Evolutionary conservation across 495 filamentous ascomycete species (phyloP).

Genomic region (Podospora pseudopauciseta): DNA sequence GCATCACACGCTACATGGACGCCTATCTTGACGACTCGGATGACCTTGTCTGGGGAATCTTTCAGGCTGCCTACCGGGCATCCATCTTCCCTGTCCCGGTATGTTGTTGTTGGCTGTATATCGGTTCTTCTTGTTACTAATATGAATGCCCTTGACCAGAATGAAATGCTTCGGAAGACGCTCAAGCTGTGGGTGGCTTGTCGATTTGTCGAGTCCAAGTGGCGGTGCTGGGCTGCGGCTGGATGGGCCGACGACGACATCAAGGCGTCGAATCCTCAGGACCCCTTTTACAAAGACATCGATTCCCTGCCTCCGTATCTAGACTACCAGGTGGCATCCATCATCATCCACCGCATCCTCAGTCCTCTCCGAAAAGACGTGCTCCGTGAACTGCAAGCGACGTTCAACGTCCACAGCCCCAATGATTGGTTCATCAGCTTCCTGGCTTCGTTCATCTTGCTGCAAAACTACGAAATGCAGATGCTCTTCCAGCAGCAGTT

Average conservation of each 20-base stretch:
- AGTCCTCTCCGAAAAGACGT: conserved; percentile 31
- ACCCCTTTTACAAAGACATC: conserved; percentile 32
- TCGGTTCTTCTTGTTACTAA: background rate
- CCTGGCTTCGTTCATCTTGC: conserved; percentile 35
- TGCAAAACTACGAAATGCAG: conserved; percentile 43
- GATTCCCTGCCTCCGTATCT: conserved; percentile 36
- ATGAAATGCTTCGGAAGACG: conserved; percentile 34
- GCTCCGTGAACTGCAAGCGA: conserved; percentile 30
- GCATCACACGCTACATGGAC: conserved; percentile 29
- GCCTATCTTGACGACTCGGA: conserved; percentile 35
- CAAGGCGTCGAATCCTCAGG: conserved; percentile 23
- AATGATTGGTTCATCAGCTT: conserved; percentile 39
- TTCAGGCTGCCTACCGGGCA: conserved; percentile 32
- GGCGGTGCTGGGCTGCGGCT: conserved; percentile 34
- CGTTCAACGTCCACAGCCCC: conserved; percentile 34
- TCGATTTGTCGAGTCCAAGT: conserved; percentile 39
- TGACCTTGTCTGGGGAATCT: conserved; percentile 35
- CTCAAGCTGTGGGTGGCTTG: conserved; percentile 39
- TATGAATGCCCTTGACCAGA: conserved; percentile 18
- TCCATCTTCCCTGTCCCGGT: conserved; percentile 35
- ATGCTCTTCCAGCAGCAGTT: conserved; percentile 36
- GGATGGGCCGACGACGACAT: conserved; percentile 29
- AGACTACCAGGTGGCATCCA: conserved; percentile 39
- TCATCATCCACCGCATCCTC: conserved; percentile 39
- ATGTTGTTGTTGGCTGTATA: conserved; percentile 10